A percentile compares a stretch with the other conserved stretches of the same genome.
Evolutionary conservation across 164 flowering plant genomes (phyloP).

Genomic region (Magnolia changhungtana): DNA sequence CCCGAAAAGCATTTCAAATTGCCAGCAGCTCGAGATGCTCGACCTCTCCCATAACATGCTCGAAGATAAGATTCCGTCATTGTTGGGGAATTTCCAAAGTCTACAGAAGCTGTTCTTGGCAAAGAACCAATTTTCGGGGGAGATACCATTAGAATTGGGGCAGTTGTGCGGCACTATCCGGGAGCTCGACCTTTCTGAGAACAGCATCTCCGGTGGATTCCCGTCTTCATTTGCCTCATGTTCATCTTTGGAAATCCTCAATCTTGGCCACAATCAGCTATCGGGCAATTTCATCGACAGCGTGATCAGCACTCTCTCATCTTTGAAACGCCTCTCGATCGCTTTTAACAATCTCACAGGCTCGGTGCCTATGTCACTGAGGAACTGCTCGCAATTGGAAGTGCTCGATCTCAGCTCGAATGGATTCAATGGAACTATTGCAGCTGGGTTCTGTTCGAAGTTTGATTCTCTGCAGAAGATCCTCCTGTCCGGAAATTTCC

Average conservation of each 20-base stretch:
- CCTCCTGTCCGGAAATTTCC: constrained; percentile 49
- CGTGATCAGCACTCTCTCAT: constrained; percentile 45
- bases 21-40: constrained; percentile 45
- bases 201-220: constrained; percentile 51
- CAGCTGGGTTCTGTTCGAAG: constrained; percentile 54
- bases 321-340: constrained; percentile 40
- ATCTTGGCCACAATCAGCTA: constrained; percentile 58
- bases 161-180: constrained; percentile 39
- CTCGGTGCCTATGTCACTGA: constrained; percentile 47
- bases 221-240: constrained; percentile 52
- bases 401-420: constrained; percentile 77
- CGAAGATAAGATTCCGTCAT: constrained; percentile 37
- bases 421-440: constrained; percentile 50
- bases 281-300: constrained; percentile 45
- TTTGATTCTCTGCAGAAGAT: constrained; percentile 36
- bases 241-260: constrained; percentile 42
- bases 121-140: constrained; percentile 52
- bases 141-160: constrained; percentile 56
- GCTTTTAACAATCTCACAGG: constrained; percentile 71
- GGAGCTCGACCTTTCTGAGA: constrained; percentile 64
- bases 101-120: constrained; percentile 48
- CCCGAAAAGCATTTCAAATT: constrained; percentile 38
- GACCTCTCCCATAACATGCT: constrained; percentile 50
- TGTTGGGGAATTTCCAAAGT: constrained; percentile 36
- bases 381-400: constrained; percentile 47